Conservation (phyloP, 2,329 filamentous ascomycete genomes). For the Aschersonia sp. region DNA sequence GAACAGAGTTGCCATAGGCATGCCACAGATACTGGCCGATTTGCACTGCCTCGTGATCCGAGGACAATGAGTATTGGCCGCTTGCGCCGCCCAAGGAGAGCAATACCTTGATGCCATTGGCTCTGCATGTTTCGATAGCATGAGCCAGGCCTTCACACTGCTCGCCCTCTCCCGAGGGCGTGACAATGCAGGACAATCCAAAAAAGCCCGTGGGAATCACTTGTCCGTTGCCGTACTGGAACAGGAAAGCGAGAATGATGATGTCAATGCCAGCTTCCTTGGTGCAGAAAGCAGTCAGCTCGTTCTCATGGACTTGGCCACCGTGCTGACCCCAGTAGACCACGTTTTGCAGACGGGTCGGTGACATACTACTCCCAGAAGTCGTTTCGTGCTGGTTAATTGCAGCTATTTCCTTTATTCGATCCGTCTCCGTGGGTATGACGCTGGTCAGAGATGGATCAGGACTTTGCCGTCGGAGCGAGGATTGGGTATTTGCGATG, state of each 20-base stretch:
- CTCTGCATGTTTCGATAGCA: constrained; percentile 10
- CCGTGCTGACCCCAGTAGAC: constrained; percentile 15
- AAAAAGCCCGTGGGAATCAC: constrained; percentile 23
- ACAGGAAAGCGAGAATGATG: constrained; percentile 27
- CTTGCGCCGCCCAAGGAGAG: constrained; percentile 7
- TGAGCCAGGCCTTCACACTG: constrained; percentile 9
- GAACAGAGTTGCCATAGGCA: constrained; percentile 7
- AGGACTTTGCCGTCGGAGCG: too few relatives aligned
- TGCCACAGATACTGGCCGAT: constrained; percentile 11
- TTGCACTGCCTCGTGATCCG: constrained; percentile 7
- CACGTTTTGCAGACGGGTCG: too few relatives aligned
- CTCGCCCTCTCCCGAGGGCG: constrained; percentile 14
- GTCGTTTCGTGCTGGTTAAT: too few relatives aligned
- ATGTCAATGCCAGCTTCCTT: constrained; percentile 23
- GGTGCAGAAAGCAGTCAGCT: constrained; percentile 22
- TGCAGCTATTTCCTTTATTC: too few relatives aligned
- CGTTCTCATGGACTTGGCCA: constrained; percentile 16
- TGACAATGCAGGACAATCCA: constrained; percentile 23
- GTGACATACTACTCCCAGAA: too few relatives aligned
- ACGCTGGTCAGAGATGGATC: too few relatives aligned
- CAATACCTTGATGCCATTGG: constrained; percentile 9
- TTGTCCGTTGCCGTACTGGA: constrained; percentile 19
- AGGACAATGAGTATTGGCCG: constrained; percentile 7
- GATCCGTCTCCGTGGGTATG: too few relatives aligned
- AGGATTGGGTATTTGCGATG: too few relatives aligned